Conservation (phyloP, 2,329 filamentous ascomycete species). For the Sporothrix sp. region DNA sequence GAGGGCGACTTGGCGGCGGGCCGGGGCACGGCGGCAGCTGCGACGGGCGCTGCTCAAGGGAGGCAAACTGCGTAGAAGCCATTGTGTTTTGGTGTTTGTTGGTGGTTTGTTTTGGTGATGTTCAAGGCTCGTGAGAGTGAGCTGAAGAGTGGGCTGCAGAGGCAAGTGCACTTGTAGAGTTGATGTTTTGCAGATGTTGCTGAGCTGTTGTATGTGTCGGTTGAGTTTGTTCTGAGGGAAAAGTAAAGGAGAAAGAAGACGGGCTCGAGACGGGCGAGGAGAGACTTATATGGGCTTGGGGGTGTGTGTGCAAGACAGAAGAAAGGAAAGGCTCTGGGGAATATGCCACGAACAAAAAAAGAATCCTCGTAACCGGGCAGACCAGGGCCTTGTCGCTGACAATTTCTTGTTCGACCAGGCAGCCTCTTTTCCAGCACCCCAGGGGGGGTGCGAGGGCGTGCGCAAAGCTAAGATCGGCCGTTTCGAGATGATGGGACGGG, state of each 20-base stretch:
- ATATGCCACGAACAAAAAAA: background rate
- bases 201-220: no score
- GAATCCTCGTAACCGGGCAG: background rate
- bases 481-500: slow-evolving; percentile 17
- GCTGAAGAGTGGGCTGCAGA: background rate
- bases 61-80: slow-evolving; percentile 27
- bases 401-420: slow-evolving; percentile 4
- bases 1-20: slow-evolving; percentile 53
- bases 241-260: background rate
- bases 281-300: slow-evolving; percentile 4
- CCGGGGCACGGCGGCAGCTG: slow-evolving; percentile 59
- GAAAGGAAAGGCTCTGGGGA: background rate
- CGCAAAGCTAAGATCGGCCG: slow-evolving; percentile 15
- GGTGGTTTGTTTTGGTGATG: slow-evolving; percentile 13
- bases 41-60: slow-evolving; percentile 53
- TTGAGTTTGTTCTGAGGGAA: background rate
- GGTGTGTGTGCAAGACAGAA: slow-evolving; percentile 5
- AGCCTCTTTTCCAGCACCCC: background rate
- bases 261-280: background rate
- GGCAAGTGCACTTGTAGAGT: background rate
- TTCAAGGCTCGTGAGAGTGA: background rate
- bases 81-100: slow-evolving; percentile 12
- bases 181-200: background rate
- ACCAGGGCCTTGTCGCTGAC: slow-evolving; percentile 4
- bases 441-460: slow-evolving; percentile 1